Percentiles rank a stretch among this genome's conserved stretches.
Conservation (phyloP, 495 filamentous ascomycete genomes). For the Penicillium herquei region DNA sequence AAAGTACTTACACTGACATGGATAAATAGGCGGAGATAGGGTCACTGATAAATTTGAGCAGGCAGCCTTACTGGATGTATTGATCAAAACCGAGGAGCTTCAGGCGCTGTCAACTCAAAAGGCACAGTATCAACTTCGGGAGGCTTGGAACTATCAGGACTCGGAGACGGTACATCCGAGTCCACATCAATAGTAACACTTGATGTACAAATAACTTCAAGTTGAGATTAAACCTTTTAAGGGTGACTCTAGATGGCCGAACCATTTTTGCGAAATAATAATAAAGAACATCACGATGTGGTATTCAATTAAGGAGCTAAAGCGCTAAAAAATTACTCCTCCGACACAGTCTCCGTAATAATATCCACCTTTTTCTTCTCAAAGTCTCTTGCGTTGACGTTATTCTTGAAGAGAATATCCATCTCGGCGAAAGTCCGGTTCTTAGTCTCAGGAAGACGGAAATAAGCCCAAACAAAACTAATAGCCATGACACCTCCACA, state of each 20-base stretch:
- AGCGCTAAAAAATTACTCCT: neutral
- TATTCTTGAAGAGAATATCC: conserved; percentile 37
- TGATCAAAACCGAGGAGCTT: neutral
- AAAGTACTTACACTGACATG: neutral
- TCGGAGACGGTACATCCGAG: too few species aligned
- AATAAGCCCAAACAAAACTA: conserved; percentile 44
- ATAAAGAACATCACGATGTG: neutral
- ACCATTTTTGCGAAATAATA: neutral
- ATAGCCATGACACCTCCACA: conserved; percentile 55
- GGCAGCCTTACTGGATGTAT: conserved; percentile 1
- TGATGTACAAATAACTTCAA: too few species aligned
- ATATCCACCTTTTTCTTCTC: conserved; percentile 9
- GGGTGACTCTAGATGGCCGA: too few species aligned
- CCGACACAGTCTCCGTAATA: neutral
- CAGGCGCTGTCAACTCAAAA: conserved; percentile 1
- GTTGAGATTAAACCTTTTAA: too few species aligned
- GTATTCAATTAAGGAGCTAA: neutral
- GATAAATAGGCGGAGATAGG: neutral
- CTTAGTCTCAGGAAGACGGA: conserved; percentile 60
- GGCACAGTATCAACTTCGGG: neutral
- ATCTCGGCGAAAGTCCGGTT: conserved; percentile 61
- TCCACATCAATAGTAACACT: too few species aligned
- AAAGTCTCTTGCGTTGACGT: conserved; percentile 30
- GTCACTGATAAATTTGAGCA: conserved; percentile 1
- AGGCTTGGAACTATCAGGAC: neutral